Base-by-base conservation (phyloP, 2,329 filamentous ascomycete species). In the Graphilbum sp. region DNA sequence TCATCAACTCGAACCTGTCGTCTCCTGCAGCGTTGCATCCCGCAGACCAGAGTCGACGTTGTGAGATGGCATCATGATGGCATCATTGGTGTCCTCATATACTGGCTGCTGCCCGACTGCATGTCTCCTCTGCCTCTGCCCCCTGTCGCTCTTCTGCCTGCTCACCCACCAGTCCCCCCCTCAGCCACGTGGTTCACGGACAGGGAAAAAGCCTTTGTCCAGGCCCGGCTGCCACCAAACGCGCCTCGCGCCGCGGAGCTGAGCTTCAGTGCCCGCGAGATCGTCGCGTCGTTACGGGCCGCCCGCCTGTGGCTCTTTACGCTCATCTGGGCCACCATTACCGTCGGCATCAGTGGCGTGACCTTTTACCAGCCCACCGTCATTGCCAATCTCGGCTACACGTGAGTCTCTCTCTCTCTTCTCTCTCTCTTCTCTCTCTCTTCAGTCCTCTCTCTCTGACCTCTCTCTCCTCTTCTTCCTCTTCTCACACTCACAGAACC, bases 1-100 rank as follows among this genome's bases (percentile, higher is more conserved):
- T 92, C 86, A 61, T 67, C 88, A 19, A 78, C 83, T 0, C 57
- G 66, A 6, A 88, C n/a, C 88, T 48, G 87, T 92, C 75, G 55
- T 82, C 2, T 60, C 71, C 1, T 74, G 64, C 62, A 58, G 59
- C 2, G 19, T 57, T 2, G 60, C 64, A n/a, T n/a, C n/a, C n/a
- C n/a, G n/a, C n/a, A n/a, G n/a, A n/a, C n/a, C n/a, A n/a, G n/a
- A n/a, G n/a, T n/a, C n/a, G n/a, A n/a, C n/a, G n/a, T n/a, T n/a
- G n/a, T n/a, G n/a, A n/a, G n/a, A n/a, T n/a, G n/a, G n/a, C n/a
- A n/a, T n/a, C n/a, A n/a, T n/a, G n/a, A n/a, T n/a, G n/a, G n/a
- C n/a, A n/a, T 64, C 2, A 34, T 65, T 1, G 64, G 67, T 8
- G 47, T 66, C 4, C 47, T 57, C 5, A 59, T 71, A 12, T 70